phyloP scores from a whole-genome alignment of 345 rosid genomes.

The Populus nigra region DNA sequence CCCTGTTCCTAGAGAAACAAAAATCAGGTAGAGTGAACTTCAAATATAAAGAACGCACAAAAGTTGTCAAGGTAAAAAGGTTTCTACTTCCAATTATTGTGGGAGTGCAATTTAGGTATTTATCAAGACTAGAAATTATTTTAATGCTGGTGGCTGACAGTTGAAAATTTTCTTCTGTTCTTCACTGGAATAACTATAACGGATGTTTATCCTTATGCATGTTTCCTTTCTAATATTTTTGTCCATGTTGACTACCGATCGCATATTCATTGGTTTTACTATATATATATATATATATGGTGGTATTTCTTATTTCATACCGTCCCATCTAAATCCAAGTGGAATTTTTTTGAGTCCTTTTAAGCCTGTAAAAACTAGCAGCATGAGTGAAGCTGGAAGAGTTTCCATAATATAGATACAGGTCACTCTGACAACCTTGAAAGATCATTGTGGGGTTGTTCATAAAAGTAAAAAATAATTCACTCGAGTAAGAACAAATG shows the following conservation, averaged over 20 bases:
- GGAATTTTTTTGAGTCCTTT: background rate
- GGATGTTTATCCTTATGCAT: background rate
- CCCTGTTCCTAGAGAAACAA: background rate
- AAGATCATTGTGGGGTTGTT: background rate
- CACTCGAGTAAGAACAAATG: background rate
- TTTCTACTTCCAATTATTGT: no score
- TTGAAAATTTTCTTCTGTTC: background rate
- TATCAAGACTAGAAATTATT: background rate
- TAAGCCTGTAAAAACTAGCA: background rate
- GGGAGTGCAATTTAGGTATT: background rate
- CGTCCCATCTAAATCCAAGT: background rate
- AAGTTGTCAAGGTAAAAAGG: background rate
- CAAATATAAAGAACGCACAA: no score
- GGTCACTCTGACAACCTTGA: background rate
- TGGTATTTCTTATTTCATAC: background rate
- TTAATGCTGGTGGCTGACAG: background rate
- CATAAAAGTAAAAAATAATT: background rate
- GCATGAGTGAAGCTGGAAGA: background rate
- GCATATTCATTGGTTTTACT: background rate
- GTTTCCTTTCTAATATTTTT: background rate
- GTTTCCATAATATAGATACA: no score
- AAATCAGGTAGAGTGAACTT: background rate
- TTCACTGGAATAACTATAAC: background rate
- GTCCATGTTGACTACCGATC: no score
- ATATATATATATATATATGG: background rate